phyloP scores from a whole-genome alignment of 1,284 basidiomycete genomes.

The Microbotryum silenes-acaulis region DNA sequence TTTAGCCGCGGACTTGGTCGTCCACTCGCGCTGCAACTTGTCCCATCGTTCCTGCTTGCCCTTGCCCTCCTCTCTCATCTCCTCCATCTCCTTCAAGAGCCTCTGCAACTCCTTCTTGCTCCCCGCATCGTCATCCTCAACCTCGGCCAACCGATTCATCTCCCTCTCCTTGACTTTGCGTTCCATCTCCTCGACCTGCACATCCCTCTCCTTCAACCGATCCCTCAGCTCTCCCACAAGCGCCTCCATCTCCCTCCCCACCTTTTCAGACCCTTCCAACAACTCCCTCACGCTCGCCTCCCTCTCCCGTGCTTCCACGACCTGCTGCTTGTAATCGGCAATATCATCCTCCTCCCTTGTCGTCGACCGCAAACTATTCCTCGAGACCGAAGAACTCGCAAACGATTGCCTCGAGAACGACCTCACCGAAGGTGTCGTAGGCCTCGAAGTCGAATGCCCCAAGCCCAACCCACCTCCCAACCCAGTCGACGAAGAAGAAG shows the following conservation, averaged over 20 bases:
- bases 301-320: constrained; percentile 49
- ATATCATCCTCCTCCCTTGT: constrained; percentile 1
- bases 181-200: constrained; percentile 1
- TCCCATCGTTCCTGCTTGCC: constrained; percentile 13
- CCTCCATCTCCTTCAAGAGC: constrained; percentile 4
- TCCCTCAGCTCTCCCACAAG: constrained; percentile 14
- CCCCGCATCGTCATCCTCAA: constrained; percentile 18
- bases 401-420: constrained; percentile 21
- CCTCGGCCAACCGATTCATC: neutral
- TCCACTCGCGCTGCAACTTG: constrained; percentile 24
- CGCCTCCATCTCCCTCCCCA: constrained; percentile 37
- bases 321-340: constrained; percentile 48
- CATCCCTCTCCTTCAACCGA: constrained; percentile 1
- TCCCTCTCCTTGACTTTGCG: constrained; percentile 6
- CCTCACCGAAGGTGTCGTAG: constrained; percentile 16
- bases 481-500: neutral
- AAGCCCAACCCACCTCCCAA: neutral
- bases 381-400: constrained; percentile 18
- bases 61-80: neutral
- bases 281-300: constrained; percentile 20
- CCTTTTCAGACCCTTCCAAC: constrained; percentile 41
- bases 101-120: constrained; percentile 16
- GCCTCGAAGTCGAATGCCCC: neutral
- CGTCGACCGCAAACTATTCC: constrained; percentile 2
- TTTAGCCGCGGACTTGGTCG: constrained; percentile 31